Base-by-base conservation (phyloP, 208 protist species). In the Trypanosoma caninum region DNA sequence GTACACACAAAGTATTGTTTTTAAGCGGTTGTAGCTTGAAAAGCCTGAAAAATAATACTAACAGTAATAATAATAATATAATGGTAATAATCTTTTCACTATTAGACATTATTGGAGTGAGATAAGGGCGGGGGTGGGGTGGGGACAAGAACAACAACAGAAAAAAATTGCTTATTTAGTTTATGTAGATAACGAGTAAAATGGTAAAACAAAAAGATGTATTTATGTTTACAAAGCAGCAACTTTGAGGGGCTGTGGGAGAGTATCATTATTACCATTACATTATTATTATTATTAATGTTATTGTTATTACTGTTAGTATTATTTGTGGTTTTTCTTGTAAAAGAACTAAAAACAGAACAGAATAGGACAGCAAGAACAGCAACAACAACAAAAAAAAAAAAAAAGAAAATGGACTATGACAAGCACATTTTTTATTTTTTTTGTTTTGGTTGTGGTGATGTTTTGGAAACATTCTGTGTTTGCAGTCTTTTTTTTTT, bases 1-100 rank as follows among this genome's bases (percentile, higher is more conserved):
- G 80, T 95, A 91, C 75, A 93, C 89, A 18, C 82, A 89, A 58
- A 93, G 85, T 65, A 73, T 95, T n/a, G 89, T 88, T 10, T 91
- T 95, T 46, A 89, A 82, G 74, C 76, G 89, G 6, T 41, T 93
- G 10, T 95, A 78, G 45, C 30, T n/a, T n/a, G n/a, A n/a, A n/a
- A n/a, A n/a, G n/a, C n/a, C 2, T 20, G 7, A n/a, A 37, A 10
- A n/a, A 23, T 10, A 22, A n/a, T 8, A 31, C 16, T 11, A 25
- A n/a, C 37, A 74, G 46, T 13, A 20, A 18, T 4, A 27, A 56
- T 10, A 27, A 31, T 18, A 31, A 31, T 20, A 56, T 11, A 40
- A 41, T 11, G 28, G 30, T 44, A 35, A 5, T n/a, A n/a, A n/a
- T n/a, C n/a, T n/a, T n/a, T n/a, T n/a, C n/a, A n/a, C n/a, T n/a